Evolutionary conservation across 2,329 filamentous ascomycete species (phyloP), one percentile per base, ranked within the genome.

Genomic region (Apiospora kogelbergensis): DNA sequence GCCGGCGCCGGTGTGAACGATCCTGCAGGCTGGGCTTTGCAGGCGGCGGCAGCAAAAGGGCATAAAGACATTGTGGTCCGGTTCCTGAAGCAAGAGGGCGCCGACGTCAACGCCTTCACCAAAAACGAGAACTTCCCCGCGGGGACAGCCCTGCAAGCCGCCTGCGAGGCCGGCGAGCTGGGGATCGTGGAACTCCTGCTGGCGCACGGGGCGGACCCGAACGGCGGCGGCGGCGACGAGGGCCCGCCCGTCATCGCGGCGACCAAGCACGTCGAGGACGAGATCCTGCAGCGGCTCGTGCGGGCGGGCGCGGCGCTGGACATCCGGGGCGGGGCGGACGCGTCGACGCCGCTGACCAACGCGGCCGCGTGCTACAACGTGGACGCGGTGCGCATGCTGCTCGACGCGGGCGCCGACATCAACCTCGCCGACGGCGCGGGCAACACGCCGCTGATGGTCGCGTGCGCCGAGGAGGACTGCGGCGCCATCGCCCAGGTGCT

Each of bases 61-160:
- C 78, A 82, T 46, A 73, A 74, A 11, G 76, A 80, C 0, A 73
- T 82, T 24, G 79, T 82, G 0, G 68, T 76, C 13, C 72, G 79
- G 26, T 77, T 83, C 9, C 65, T 83, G 1, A 70, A 77, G 0
- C 74, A 72, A 6, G n/a, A n/a, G n/a, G 80, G 78, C 15, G 81
- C 80, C 9, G 71, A 81, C 26, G 76, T 80, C 11, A 79, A 82
- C 65, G 78, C 78, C 1, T 73, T 72, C 11, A 77, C 78, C 5
- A 66, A 69, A 42, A 74, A 74, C 57, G 69, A 74, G 1, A 75
- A 77, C 22, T 79, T 82, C 67, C 45, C 69, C 0, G 72, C 74
- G 1, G 78, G 79, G 5, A 83, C 80, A 5, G 81, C 81, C 0
- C 72, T 84, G 0, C 82, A 84, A 67, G 81, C 75, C 0, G 82